Evolutionary conservation across 768 basidiomycete species (phyloP).

Genomic region (Pholiota conissans): DNA sequence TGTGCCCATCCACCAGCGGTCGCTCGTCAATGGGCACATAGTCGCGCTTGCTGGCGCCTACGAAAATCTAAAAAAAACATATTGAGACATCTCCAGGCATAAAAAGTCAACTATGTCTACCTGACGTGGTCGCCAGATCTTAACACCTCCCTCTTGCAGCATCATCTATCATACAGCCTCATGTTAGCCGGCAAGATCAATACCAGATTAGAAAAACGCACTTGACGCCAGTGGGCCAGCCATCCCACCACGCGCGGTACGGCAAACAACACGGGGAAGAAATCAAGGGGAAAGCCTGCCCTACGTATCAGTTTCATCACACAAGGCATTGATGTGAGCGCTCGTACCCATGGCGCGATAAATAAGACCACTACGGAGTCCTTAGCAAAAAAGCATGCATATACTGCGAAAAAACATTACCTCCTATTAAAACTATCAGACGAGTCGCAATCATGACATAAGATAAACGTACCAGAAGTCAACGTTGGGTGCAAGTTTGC

Average conservation of each 20-base stretch:
- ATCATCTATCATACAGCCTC: slow-evolving; percentile 63
- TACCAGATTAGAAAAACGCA: slow-evolving; percentile 21
- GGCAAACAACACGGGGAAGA: slow-evolving; percentile 91
- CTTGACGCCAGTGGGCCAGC: slow-evolving; percentile 92
- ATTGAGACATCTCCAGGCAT: slow-evolving; percentile 7
- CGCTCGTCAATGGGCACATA: slow-evolving; percentile 71
- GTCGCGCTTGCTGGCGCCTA: slow-evolving; percentile 72
- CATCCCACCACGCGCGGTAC: slow-evolving; percentile 92
- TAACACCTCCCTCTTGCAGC: slow-evolving; percentile 85
- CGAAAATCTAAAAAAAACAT: slow-evolving; percentile 58
- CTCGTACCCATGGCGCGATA: slow-evolving; percentile 85
- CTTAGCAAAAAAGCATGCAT: not conserved
- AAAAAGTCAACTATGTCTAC: slow-evolving; percentile 31
- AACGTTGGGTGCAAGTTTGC: slow-evolving; percentile 86
- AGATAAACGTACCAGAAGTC: slow-evolving; percentile 73
- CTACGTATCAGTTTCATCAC: slow-evolving; percentile 5
- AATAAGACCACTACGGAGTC: slow-evolving; percentile 66
- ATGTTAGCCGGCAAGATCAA: not conserved
- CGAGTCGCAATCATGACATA: not conserved
- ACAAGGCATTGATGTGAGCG: not conserved
- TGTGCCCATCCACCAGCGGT: slow-evolving; percentile 49
- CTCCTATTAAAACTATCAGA: slow-evolving; percentile 14
- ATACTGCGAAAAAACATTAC: not conserved
- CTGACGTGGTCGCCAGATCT: slow-evolving; percentile 91
- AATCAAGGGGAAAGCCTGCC: slow-evolving; percentile 87